Evolutionary conservation across 73 alveolate genomes (phyloP), one percentile per base, ranked within the genome.

Genomic region (Uronychia setigera): DNA sequence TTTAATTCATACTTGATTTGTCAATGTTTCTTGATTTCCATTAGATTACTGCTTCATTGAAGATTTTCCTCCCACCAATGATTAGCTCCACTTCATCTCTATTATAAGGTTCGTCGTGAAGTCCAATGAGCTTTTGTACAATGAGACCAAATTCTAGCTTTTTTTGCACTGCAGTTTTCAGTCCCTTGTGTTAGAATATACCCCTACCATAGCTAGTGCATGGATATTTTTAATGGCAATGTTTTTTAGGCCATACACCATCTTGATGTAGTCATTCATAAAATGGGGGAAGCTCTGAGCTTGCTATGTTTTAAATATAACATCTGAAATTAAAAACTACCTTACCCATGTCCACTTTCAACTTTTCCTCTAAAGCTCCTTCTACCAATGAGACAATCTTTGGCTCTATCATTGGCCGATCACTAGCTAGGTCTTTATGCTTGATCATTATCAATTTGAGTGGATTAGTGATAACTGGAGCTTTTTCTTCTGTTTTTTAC

Each of bases 171-270:
- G 58, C 79, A 1, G 27, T 1, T 27, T 35, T 80, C 0, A 80
- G 35, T 1, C 86, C 86, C 35, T 31, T 11, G 29, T 27, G 1
- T 1, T 25, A 28, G 0, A 28, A 29, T 1, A 46, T 32, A 27
- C n/a, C 19, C 0, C 34, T 76, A 31, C 76, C 31, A 59, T 27
- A 0, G 78, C 32, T 0, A 78, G 76, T 28, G 74, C 46, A 26
- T 80, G 78, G 30, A 80, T 80, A 59, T 80, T 80, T 80, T 80
- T 80, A 76, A 80, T 80, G 29, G 86, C 86, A 5, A 80, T 31
- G 28, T 80, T 80, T 31, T 80, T 80, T 0, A 80, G 86, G 1
- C 86, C 86, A 57, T 80, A 80, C 82, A 25, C 86, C 92, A 85
- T 85, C 59, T 32, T 77, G 46, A 82, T 76, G 59, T 26, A 85